Evolutionary conservation across 2,329 filamentous ascomycete species (phyloP).

Genomic region (Xylaria arbuscula): DNA sequence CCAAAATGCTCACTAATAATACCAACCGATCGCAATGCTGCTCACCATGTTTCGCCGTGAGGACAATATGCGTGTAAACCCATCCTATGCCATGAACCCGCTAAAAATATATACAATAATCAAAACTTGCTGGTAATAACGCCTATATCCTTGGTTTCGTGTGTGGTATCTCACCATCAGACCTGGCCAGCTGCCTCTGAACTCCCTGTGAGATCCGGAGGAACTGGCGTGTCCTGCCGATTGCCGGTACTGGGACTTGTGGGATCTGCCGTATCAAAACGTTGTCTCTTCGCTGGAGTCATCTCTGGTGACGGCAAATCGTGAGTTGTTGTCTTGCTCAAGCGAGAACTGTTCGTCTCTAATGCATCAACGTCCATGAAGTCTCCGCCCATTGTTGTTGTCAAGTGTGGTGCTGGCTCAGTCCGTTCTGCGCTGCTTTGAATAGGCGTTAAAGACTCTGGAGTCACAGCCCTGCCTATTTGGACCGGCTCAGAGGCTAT

Average conservation of each 20-base stretch:
- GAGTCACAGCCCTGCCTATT: conserved; percentile 31
- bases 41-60: conserved; percentile 26
- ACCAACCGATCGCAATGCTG: conserved; percentile 27
- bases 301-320: conserved; percentile 7
- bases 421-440: conserved; percentile 54
- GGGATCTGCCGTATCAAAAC: conserved; percentile 47
- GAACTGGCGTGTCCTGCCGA: conserved; percentile 53
- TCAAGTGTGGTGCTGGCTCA: conserved; percentile 41
- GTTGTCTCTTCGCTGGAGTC: conserved; percentile 29
- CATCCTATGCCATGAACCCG: conserved; percentile 12
- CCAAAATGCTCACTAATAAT: conserved; percentile 14
- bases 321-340: conserved; percentile 47
- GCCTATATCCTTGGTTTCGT: background rate
- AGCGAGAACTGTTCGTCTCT: conserved; percentile 57
- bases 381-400: conserved; percentile 32
- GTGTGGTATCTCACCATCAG: background rate
- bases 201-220: conserved; percentile 46
- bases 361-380: conserved; percentile 61
- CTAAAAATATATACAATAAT: too few species aligned
- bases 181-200: background rate
- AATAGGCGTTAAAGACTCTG: conserved; percentile 42
- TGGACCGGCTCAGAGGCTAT: conserved; percentile 16
- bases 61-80: conserved; percentile 35
- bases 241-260: conserved; percentile 47
- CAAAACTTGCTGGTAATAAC: too few species aligned